Conservation (phyloP, 306 rosid genomes). For the Quercus robur region DNA sequence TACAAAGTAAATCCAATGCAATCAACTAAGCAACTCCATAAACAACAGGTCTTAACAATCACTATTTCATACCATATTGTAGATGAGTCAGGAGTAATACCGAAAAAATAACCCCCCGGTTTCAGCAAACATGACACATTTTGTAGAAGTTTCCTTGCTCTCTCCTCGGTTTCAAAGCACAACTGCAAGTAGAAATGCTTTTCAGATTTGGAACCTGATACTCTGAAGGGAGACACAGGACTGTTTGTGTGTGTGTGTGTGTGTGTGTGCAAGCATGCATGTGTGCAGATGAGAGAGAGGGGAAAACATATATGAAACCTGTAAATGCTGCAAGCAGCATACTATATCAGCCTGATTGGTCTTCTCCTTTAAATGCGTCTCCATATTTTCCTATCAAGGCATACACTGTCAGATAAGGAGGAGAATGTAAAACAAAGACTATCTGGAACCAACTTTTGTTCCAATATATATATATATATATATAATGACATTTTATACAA, state of each 20-base stretch:
- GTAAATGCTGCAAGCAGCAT: constrained; percentile 96
- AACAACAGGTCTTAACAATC: constrained; percentile 23
- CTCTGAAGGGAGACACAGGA: neutral
- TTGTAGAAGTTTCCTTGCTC: constrained; percentile 73
- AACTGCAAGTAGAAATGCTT: constrained; percentile 47
- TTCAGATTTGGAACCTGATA: constrained; percentile 12
- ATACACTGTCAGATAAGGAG: neutral
- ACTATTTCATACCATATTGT: constrained; percentile 83
- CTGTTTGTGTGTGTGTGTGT: no score
- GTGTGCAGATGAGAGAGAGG: neutral
- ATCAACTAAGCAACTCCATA: constrained; percentile 20
- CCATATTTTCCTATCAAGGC: constrained; percentile 57
- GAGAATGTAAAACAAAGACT: neutral
- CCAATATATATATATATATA: neutral
- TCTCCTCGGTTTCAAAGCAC: constrained; percentile 92
- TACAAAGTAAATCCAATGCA: neutral
- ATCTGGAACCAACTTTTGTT: neutral
- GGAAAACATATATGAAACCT: constrained; percentile 44
- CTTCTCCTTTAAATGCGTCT: constrained; percentile 62
- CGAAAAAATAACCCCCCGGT: constrained; percentile 97
- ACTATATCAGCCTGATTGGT: constrained; percentile 62
- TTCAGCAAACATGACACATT: constrained; percentile 85
- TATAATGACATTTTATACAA: no score
- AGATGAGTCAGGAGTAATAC: constrained; percentile 98
- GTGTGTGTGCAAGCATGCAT: neutral